These are phyloP conservation scores for Choiromyces venosus DNA, from an alignment of 495 filamentous ascomycete genomes.

Conservation along the genomic window DNA sequence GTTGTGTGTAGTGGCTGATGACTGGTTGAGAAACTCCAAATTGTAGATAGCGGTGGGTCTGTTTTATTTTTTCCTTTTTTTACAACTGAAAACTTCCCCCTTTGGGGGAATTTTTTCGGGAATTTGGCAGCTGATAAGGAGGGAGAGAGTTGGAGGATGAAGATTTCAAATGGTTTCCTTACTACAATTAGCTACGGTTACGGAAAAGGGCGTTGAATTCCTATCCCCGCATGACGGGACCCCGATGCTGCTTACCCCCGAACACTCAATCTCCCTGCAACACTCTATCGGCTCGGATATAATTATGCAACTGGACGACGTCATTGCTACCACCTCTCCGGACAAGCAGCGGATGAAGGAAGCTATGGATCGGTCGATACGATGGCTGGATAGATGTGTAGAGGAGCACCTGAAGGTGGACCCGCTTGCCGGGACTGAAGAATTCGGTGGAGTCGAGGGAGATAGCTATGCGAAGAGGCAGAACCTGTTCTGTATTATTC, in stretches of 20 bases:
- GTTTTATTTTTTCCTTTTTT: conserved; percentile 41
- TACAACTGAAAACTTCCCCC: neutral
- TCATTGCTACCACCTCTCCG: conserved; percentile 89
- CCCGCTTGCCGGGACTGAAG: conserved; percentile 34
- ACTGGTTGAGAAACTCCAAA: conserved; percentile 17
- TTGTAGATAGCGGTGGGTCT: conserved; percentile 83
- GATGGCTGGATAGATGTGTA: conserved; percentile 98
- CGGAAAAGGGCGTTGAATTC: conserved; percentile 93
- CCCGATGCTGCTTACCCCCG: conserved; percentile 96
- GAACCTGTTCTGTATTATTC: conserved; percentile 98
- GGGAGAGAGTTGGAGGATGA: conserved; percentile 9
- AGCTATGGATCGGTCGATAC: conserved; percentile 91
- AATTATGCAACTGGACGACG: conserved; percentile 98
- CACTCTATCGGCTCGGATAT: conserved; percentile 98
- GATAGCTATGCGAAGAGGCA: conserved; percentile 52
- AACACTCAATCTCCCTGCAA: conserved; percentile 93
- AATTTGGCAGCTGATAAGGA: neutral
- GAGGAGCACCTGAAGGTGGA: conserved; percentile 77
- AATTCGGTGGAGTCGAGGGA: conserved; percentile 10
- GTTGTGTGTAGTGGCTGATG: conserved; percentile 22
- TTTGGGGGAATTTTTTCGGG: neutral
- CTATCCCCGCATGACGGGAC: conserved; percentile 88
- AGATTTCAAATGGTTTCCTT: conserved; percentile 99
- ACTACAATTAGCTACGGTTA: conserved; percentile 85
- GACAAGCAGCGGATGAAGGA: conserved; percentile 80